These are phyloP conservation scores for Hemileia vastatrix DNA, from an alignment of 1,284 basidiomycete genomes.

Conservation along the genomic window DNA sequence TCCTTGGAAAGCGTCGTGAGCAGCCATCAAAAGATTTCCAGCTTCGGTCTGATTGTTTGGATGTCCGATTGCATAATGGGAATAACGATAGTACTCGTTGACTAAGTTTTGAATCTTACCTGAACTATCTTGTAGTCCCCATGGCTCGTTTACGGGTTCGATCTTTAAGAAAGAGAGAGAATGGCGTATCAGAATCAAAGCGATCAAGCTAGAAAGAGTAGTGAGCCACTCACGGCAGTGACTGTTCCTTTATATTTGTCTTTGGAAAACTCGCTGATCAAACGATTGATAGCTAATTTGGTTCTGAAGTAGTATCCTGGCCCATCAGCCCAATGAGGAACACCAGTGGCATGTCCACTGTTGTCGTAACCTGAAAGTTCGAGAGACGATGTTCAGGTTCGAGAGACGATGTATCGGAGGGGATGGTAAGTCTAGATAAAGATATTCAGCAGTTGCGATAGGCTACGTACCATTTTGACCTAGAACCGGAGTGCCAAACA, in stretches of 20 bases:
- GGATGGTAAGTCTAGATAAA: too few species aligned
- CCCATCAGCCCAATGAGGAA: conserved; percentile 2
- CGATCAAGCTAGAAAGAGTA: too few species aligned
- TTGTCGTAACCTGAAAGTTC: neutral
- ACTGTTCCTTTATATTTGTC: conserved; percentile 15
- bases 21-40: conserved; percentile 1
- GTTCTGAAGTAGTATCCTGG: neutral
- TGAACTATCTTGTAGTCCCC: neutral
- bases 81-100: conserved; percentile 21
- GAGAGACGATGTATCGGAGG: neutral
- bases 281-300: conserved; percentile 8
- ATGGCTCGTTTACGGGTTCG: conserved; percentile 7
- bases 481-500: too few species aligned
- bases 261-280: conserved; percentile 9
- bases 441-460: too few species aligned
- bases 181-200: too few species aligned
- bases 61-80: conserved; percentile 11
- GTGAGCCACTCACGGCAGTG: neutral
- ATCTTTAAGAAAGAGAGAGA: neutral
- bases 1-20: conserved; percentile 24
- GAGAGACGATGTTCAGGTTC: neutral
- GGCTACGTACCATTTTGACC: too few species aligned
- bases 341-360: neutral
- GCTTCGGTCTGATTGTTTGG: neutral
- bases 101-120: conserved; percentile 2